Base-by-base conservation (phyloP, 129 eudicot genomes). In the Artemisia argyi region DNA sequence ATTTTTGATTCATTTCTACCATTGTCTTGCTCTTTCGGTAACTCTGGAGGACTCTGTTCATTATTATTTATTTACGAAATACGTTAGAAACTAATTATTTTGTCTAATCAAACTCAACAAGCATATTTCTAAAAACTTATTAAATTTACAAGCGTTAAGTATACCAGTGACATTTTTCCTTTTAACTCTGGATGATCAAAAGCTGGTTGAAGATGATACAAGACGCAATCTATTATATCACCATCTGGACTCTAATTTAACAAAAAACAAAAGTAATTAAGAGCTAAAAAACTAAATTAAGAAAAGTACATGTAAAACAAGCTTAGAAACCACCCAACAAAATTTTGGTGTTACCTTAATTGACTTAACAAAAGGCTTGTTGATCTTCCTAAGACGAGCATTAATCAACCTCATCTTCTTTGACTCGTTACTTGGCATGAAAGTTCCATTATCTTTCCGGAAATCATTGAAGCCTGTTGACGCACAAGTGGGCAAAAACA, bases 351-450 rank as follows among this genome's bases (percentile, higher is more conserved):
- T 39, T 52, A 52, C 57, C 57, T 52, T 52, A 52, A 52, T 52
- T 52, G 57, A 52, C 57, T 52, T 52, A 17, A 15, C 57, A 52
- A 52, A 52, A 52, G 57, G 57, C 57, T 52, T 52, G 57, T 52
- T 52, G 10, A 52, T 52, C 18, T 52, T 52, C 57, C 15, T 52
- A 52, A 52, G 19, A 52, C 8, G 57, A 52, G 57, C 19, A 13
- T 15, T 52, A 52, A 52, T 14, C 57, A 3, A 52, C 15, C 18
- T 15, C 15, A 11, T 52, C 18, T 51, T 52, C 57, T 52, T 52
- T 52, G n/a, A 7, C 19, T 52, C 18, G 5, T 13, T 11, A 52
- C 15, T 52, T 52, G 19, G 18, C 17, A 13, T 14, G 15, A 15
- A 52, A 52, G 57, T 17, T 14, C 57, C 17, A 3, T 16, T 14